phyloP scores from a whole-genome alignment of 2,329 filamentous ascomycete genomes.

The Bertia moriformis region DNA sequence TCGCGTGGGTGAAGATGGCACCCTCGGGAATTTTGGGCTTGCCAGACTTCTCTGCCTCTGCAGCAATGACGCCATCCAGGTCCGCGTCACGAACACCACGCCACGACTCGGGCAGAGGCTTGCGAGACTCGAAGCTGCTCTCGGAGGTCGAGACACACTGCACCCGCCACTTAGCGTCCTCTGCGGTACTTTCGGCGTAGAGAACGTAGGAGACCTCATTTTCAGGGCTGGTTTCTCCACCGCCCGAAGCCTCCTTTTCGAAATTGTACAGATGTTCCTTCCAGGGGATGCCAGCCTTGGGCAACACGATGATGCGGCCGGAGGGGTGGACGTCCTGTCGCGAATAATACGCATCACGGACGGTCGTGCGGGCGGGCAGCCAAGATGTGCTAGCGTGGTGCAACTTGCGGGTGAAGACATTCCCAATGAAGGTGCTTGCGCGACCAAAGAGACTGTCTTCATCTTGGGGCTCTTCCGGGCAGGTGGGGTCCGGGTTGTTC shows the following conservation, averaged over 20 bases:
- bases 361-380: slow-evolving; percentile 73
- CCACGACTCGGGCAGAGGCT: slow-evolving; percentile 82
- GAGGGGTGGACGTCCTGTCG: slow-evolving; percentile 45
- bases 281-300: slow-evolving; percentile 72
- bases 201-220: slow-evolving; percentile 64
- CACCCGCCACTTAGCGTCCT: slow-evolving; percentile 78
- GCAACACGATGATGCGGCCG: slow-evolving; percentile 70
- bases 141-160: slow-evolving; percentile 76
- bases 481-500: slow-evolving; percentile 48
- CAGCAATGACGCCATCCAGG: slow-evolving; percentile 34
- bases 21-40: slow-evolving; percentile 24
- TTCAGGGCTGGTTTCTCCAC: slow-evolving; percentile 20
- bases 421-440: slow-evolving; percentile 73
- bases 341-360: slow-evolving; percentile 60
- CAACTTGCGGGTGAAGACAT: slow-evolving; percentile 72
- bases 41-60: neutral
- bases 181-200: slow-evolving; percentile 68
- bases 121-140: slow-evolving; percentile 81
- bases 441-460: slow-evolving; percentile 70
- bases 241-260: slow-evolving; percentile 43
- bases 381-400: slow-evolving; percentile 63
- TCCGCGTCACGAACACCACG: slow-evolving; percentile 77
- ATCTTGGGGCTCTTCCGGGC: slow-evolving; percentile 47
- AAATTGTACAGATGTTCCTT: slow-evolving; percentile 89
- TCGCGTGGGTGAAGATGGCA: slow-evolving; percentile 83